These are phyloP conservation scores for Mallotus japonicus DNA, from an alignment of 441 rosid genomes.

Conservation along the genomic window DNA sequence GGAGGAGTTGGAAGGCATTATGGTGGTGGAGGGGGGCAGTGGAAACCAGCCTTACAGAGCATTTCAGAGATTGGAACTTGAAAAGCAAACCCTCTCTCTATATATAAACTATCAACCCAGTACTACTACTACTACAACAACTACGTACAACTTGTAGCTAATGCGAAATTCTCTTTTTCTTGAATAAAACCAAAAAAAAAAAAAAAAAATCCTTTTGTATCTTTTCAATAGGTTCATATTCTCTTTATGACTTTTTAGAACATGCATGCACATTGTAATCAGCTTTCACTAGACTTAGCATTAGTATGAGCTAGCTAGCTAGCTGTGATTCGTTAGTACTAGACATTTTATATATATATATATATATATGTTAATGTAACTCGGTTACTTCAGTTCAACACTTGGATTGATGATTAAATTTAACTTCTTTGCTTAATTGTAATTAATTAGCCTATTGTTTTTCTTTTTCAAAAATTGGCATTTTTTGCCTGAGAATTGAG, in stretches of 20 bases:
- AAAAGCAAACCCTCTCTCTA: not conserved
- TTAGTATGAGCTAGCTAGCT: not conserved
- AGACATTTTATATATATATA: not conserved
- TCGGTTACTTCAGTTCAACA: not conserved
- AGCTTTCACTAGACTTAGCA: not conserved
- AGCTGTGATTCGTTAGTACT: not conserved
- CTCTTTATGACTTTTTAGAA: not conserved
- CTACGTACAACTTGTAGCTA: too few relatives aligned
- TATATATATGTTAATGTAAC: not conserved
- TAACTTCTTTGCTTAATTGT: not conserved
- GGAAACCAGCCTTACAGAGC: conserved; percentile 89
- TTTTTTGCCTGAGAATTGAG: too few relatives aligned
- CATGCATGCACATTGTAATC: conserved; percentile 11
- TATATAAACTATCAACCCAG: not conserved
- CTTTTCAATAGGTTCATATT: conserved; percentile 11
- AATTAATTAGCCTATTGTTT: not conserved
- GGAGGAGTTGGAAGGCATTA: conserved; percentile 32
- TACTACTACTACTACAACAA: not conserved
- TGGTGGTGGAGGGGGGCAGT: conserved; percentile 46
- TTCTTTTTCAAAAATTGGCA: too few relatives aligned
- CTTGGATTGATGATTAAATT: not conserved
- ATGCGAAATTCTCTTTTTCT: not conserved
- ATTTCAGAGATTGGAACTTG: conserved; percentile 65
- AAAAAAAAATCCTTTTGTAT: conserved; percentile 8
- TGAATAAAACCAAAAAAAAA: conserved; percentile 7